phyloP scores from a whole-genome alignment of 768 basidiomycete species.

The Daedaleopsis nitida region DNA sequence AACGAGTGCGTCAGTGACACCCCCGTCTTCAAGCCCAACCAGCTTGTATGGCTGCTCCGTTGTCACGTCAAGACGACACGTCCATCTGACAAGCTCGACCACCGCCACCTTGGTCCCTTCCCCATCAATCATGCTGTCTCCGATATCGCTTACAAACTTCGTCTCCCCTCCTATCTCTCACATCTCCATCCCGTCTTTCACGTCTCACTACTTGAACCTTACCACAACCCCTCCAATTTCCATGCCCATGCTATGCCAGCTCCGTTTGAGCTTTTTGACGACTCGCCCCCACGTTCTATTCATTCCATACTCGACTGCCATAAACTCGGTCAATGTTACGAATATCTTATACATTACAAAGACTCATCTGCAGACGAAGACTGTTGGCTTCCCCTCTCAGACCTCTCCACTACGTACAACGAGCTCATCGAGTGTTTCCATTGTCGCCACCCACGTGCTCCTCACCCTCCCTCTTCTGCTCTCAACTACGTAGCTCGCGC shows the following conservation, averaged over 20 bases:
- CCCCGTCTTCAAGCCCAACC: conserved; percentile 34
- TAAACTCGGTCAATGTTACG: conserved; percentile 37
- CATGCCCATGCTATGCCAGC: conserved; percentile 20
- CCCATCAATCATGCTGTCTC: not conserved
- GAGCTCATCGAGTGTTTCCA: conserved; percentile 38
- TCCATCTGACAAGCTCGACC: conserved; percentile 40
- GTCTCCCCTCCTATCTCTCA: conserved; percentile 35
- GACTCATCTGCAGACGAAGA: conserved; percentile 31
- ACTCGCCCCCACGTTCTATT: conserved; percentile 14
- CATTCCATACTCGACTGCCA: conserved; percentile 34
- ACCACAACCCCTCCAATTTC: conserved; percentile 37
- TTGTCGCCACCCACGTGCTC: conserved; percentile 32
- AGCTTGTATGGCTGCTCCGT: conserved; percentile 42
- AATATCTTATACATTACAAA: conserved; percentile 37
- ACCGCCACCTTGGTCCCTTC: conserved; percentile 6
- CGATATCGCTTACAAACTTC: conserved; percentile 28
- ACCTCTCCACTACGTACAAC: conserved; percentile 34
- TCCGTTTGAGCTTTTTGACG: conserved; percentile 10
- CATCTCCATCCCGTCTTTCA: conserved; percentile 43
- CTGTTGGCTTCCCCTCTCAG: conserved; percentile 40
- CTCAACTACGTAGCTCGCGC: no score
- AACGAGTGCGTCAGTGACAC: conserved; percentile 27
- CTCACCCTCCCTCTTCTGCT: conserved; percentile 37
- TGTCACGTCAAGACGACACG: conserved; percentile 43
- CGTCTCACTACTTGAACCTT: conserved; percentile 34